Conservation (phyloP, 176 grass and related monocot genomes). For the Carex parvula region DNA sequence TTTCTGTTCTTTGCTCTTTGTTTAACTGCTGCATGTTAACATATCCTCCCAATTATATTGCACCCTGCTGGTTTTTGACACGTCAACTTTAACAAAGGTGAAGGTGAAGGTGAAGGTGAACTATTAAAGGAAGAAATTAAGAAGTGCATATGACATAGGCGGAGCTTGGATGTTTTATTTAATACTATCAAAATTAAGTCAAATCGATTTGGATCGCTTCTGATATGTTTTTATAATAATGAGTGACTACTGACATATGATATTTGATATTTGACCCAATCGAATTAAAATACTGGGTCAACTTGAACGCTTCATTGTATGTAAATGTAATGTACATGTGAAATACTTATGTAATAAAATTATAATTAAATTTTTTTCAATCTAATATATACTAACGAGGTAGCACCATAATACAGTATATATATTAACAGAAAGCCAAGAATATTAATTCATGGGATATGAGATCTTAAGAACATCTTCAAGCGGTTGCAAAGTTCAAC, state of each 20-base stretch:
- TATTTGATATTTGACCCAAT: not conserved
- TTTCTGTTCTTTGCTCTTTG: not conserved
- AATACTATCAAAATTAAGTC: not conserved
- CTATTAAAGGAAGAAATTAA: not conserved
- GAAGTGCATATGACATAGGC: not conserved
- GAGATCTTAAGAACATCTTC: not conserved
- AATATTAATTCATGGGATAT: not conserved
- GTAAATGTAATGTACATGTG: not conserved
- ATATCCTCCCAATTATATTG: not conserved
- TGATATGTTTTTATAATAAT: not conserved
- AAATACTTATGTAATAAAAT: not conserved
- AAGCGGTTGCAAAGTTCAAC: not conserved
- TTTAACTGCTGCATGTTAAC: not conserved
- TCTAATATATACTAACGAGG: not conserved
- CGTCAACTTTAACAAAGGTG: not conserved
- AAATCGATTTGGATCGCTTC: not conserved
- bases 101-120: not conserved
- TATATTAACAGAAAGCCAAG: not conserved
- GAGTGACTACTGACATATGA: not conserved
- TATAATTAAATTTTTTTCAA: not conserved
- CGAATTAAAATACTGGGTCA: not conserved
- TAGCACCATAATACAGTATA: not conserved
- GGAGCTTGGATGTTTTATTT: not conserved
- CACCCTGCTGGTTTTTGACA: not conserved
- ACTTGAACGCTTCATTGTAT: not conserved